Conservation (phyloP, 148 eudicot genomes). For the Polygonum aviculare region DNA sequence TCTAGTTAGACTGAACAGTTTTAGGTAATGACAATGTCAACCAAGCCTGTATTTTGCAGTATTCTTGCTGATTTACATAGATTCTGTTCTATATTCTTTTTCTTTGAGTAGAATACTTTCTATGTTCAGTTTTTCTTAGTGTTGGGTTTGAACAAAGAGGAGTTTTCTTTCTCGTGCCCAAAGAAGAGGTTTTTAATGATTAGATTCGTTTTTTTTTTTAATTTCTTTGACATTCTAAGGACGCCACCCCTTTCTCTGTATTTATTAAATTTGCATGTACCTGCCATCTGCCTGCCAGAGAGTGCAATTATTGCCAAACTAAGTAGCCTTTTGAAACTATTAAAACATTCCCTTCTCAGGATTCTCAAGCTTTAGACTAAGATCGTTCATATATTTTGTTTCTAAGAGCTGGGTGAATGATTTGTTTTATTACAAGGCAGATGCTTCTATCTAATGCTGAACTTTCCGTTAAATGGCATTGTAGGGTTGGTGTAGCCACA, state of each 20-base stretch:
- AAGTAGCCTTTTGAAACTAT: neutral
- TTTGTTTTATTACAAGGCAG: neutral
- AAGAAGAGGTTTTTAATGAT: neutral
- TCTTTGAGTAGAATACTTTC: neutral
- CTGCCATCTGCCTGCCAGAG: neutral
- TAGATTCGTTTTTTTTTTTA: neutral
- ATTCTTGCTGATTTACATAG: neutral
- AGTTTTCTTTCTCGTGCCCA: neutral
- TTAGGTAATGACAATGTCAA: neutral
- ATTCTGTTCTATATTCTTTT: neutral
- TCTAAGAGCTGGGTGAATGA: neutral
- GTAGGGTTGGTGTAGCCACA: constrained; percentile 95
- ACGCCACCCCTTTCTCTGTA: neutral
- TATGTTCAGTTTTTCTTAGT: neutral
- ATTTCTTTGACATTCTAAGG: neutral
- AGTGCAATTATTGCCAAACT: neutral
- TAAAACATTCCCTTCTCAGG: neutral
- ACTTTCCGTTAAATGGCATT: constrained; percentile 11
- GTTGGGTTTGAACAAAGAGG: neutral
- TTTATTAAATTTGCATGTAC: neutral
- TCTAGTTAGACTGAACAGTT: neutral
- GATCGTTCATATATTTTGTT: neutral
- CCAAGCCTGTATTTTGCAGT: neutral
- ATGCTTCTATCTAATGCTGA: constrained; percentile 2
- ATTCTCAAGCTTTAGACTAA: neutral